Conservation (phyloP, 805 yeast species). For the Candida morakotiae region DNA sequence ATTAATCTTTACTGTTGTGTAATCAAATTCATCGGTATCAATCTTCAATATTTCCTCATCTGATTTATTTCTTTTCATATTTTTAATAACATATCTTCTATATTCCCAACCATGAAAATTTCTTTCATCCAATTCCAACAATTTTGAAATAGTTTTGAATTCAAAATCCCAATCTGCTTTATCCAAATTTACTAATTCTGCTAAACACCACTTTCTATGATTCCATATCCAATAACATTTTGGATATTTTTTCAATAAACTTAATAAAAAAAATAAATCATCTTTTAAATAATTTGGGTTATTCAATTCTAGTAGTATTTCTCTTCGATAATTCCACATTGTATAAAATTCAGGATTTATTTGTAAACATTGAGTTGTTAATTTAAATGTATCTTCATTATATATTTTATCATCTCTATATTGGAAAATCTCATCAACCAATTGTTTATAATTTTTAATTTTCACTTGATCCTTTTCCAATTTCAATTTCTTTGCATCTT, state of each 20-base stretch:
- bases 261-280: conserved; percentile 62
- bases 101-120: conserved; percentile 97
- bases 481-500: conserved; percentile 52
- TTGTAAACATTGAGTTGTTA: conserved; percentile 55
- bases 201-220: conserved; percentile 80
- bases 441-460: conserved; percentile 49
- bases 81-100: conserved; percentile 63
- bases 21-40: conserved; percentile 57
- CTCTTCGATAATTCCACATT: conserved; percentile 85
- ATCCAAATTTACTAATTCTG: conserved; percentile 39
- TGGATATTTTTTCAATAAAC: conserved; percentile 61
- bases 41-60: conserved; percentile 18
- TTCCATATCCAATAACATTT: conserved; percentile 98
- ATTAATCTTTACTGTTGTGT: conserved; percentile 75
- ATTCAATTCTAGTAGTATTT: conserved; percentile 37
- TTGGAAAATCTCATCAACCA: conserved; percentile 43
- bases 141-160: conserved; percentile 60
- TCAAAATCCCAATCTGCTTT: conserved; percentile 68
- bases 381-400: conserved; percentile 37
- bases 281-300: conserved; percentile 27
- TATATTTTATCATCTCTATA: conserved; percentile 14
- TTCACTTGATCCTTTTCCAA: conserved; percentile 55
- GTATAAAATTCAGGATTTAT: conserved; percentile 86
- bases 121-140: conserved; percentile 70
- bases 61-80: conserved; percentile 20